A percentile compares a stretch with the other conserved stretches of the same genome.
These are phyloP conservation scores for Pyronema domesticum DNA, from an alignment of 495 filamentous ascomycete species.

Conservation along the genomic window DNA sequence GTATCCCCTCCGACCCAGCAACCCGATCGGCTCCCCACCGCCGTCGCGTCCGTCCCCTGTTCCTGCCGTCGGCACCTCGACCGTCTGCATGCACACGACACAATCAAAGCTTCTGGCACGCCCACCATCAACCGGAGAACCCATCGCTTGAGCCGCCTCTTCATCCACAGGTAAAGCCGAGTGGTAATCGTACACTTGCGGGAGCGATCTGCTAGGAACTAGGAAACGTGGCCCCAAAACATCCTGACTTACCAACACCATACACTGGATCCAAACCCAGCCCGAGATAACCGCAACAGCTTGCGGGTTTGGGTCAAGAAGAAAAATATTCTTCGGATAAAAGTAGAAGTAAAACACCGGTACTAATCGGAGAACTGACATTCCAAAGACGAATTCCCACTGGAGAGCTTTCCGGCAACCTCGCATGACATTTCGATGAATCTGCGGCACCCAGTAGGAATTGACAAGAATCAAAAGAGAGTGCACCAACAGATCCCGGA, in stretches of 20 bases:
- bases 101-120: conserved; percentile 61
- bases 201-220: conserved; percentile 33
- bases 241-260: conserved; percentile 58
- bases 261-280: conserved; percentile 90
- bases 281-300: conserved; percentile 44
- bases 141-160: conserved; percentile 39
- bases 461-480: conserved; percentile 51
- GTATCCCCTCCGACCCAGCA: conserved; percentile 62
- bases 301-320: conserved; percentile 48
- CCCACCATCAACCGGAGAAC: conserved; percentile 23
- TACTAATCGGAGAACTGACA: conserved; percentile 54
- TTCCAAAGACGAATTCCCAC: conserved; percentile 75
- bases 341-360: conserved; percentile 74
- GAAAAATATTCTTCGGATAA: conserved; percentile 55
- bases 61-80: conserved; percentile 58
- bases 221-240: conserved; percentile 72
- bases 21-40: conserved; percentile 43
- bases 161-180: conserved; percentile 71
- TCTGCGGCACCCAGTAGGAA: conserved; percentile 83
- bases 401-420: conserved; percentile 76
- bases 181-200: conserved; percentile 85
- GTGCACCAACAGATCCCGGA: conserved; percentile 55
- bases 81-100: conserved; percentile 79
- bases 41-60: conserved; percentile 36
- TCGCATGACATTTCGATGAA: conserved; percentile 72